Evolutionary conservation across 2,329 filamentous ascomycete species (phyloP).

Genomic region (Thelonectria rubi): DNA sequence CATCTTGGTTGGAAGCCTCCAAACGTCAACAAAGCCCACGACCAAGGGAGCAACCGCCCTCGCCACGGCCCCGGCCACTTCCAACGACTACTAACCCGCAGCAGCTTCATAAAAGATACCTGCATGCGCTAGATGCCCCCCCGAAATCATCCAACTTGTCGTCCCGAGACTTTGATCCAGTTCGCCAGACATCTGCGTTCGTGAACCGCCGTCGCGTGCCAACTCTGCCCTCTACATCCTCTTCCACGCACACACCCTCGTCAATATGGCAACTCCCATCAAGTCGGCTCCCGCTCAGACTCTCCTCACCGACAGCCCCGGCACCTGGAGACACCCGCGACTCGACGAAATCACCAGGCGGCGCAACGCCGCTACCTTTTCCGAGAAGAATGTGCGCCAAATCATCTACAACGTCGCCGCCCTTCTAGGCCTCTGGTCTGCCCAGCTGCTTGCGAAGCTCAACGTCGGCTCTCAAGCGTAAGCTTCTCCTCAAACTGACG

Average conservation of each 20-base stretch:
- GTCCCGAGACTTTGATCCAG: constrained; percentile 12
- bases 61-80: constrained; percentile 45
- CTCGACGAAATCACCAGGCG: constrained; percentile 86
- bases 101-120: constrained; percentile 18
- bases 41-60: constrained; percentile 43
- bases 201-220: not conserved
- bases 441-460: constrained; percentile 48
- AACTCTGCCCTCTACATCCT: not conserved
- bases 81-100: constrained; percentile 46
- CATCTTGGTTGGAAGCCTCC: constrained; percentile 25
- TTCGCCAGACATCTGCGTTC: constrained; percentile 16
- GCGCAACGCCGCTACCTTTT: constrained; percentile 81
- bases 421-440: constrained; percentile 49
- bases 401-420: constrained; percentile 74
- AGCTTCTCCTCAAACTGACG: constrained; percentile 34
- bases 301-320: constrained; percentile 65
- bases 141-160: not conserved
- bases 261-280: constrained; percentile 45
- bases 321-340: constrained; percentile 90
- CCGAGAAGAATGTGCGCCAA: constrained; percentile 76
- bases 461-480: constrained; percentile 53
- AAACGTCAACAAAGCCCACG: constrained; percentile 47
- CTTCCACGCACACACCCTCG: not conserved
- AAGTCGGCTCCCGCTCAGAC: constrained; percentile 54
- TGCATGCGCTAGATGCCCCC: constrained; percentile 15